Base-by-base conservation (phyloP, 2,329 filamentous ascomycete genomes). In the Calonectria henricotiae region DNA sequence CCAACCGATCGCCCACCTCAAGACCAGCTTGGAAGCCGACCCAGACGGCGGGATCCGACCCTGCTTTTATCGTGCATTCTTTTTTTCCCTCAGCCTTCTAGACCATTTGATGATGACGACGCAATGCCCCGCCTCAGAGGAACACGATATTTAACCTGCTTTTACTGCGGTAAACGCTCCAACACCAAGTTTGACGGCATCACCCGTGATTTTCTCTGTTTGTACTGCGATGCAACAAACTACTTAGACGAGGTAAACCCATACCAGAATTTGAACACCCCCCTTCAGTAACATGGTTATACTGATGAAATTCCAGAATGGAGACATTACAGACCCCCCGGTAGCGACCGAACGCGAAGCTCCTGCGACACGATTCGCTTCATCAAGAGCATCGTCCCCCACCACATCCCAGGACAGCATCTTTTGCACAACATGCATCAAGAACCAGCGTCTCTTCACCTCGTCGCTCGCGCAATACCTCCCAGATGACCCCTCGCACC, bases 271-370 rank as follows among this genome's bases (percentile, higher is more conserved):
- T 20, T 20, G 20, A 20, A 20, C 20, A 1, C 20, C 20, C 20
- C 20, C 20, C 20, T 20, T 20, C 27, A 30, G 4, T 30, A 1
- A 30, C 27, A 30, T 30, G 7, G 0, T 5, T 3, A 17, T 17
- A 9, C 17, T 15, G 27, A 12, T 35, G 23, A n/a, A 4, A 27
- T 41, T 35, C 37, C 78, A 96, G 93, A 90, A 94, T 80, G 96
- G 96, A 78, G 91, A 97, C 62, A 96, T 98, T 74, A 93, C 94
- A 67, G 96, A 99, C 81, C 94, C 95, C 30, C 95, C 94, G 2
- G 86, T 91, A 27, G 83, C 87, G 23, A 89, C 89, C 69, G 69
- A 84, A 76, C 73, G 82, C 71, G 80, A 84, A 77, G 80, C 84
- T 65, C 79, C 82, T 71, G 78, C 80, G 44, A 79, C 83, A n/a